Evolutionary conservation across 345 rosid species (phyloP), one percentile per base, ranked within the genome.

Genomic region (Iberis pinnata): DNA sequence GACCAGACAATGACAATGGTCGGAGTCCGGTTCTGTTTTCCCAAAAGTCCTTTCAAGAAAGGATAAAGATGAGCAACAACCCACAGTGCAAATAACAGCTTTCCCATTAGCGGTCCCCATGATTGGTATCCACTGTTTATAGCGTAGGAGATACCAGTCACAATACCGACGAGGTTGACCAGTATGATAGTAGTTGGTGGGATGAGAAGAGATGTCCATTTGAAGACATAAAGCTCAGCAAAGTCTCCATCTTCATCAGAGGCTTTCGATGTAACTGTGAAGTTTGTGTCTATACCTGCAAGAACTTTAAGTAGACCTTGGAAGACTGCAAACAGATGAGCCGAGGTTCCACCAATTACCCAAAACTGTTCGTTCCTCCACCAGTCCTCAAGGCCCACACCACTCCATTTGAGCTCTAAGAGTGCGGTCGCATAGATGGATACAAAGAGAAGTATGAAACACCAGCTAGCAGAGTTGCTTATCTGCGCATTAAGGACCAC

Each of bases 321-420:
- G 78, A 89, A 89, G 20, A 89, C 97, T 0, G 97, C 97, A 22
- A 86, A 83, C 17, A 89, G 84, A 71, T 89, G 97, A 53, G 97
- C 88, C 0, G 95, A 86, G 4, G 97, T 89, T 17, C 97, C 97
- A 26, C 95, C 97, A 2, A 89, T 89, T 40, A 89, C 97, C 95
- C 97, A 89, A 71, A 89, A 89, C 70, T 89, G 97, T 68, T 89
- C 94, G 25, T 86, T 89, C 64, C 97, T 89, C 97, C 97, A 89
- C 97, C 94, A 89, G 70, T 89, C 95, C 33, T 89, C 95, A 26
- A 89, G 81, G 55, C 83, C 49, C 8, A 89, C 80, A 31, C 86
- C 94, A 60, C 94, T 86, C 97, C 97, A 89, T 66, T 85, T 78
- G 15, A 89, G 74, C 73, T 89, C 97, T 20, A 89, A 82, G 40